phyloP scores from a whole-genome alignment of 805 yeast genomes.

The Ogataea degrootiae region DNA sequence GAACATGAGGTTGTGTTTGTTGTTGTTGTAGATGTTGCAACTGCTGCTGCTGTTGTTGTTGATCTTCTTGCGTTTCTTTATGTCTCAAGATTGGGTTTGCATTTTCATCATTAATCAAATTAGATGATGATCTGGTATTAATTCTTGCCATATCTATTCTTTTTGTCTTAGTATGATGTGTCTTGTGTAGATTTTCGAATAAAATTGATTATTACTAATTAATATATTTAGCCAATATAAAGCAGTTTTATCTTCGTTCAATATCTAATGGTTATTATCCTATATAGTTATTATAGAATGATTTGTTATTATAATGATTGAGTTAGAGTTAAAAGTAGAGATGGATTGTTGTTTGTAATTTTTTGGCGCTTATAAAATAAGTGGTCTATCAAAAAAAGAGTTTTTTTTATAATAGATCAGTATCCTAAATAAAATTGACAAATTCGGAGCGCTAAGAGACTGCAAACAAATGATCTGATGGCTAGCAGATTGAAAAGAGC shows the following conservation, averaged over 20 bases:
- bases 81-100: conserved; percentile 3
- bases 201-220: not conserved
- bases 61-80: conserved; percentile 1
- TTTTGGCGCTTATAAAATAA: not conserved
- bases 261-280: too few species aligned
- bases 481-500: too few species aligned
- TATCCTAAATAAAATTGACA: too few species aligned
- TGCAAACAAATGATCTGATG: too few species aligned
- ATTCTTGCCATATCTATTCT: conserved; percentile 12
- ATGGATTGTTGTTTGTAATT: not conserved
- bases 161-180: not conserved
- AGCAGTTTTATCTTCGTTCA: not conserved
- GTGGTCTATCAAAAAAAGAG: too few species aligned
- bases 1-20: not conserved
- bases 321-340: not conserved
- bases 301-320: not conserved
- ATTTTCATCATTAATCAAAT: conserved; percentile 22
- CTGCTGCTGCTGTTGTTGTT: not conserved
- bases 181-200: not conserved
- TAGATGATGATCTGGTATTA: conserved; percentile 13
- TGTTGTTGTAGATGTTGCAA: conserved; percentile 4
- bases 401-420: too few species aligned
- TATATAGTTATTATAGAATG: too few species aligned
- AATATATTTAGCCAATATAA: not conserved
- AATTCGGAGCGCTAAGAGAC: too few species aligned